Evolutionary conservation across 164 flowering plant species (phyloP), one percentile per base, ranked within the genome.

Genomic region (Sedum album): DNA sequence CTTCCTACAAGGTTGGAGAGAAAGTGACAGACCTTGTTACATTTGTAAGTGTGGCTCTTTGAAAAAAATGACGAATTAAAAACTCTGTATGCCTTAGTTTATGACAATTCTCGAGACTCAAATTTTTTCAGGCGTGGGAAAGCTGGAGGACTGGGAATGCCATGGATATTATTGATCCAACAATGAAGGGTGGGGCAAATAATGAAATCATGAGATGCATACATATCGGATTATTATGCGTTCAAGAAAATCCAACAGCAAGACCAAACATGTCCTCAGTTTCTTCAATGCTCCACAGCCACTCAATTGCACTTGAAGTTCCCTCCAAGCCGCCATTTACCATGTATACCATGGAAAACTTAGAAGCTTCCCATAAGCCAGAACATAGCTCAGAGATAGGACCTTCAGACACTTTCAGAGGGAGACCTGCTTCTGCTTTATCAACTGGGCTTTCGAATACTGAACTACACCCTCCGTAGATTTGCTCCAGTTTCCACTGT

Each of bases 231-330:
- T 66, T 77, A n/a, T 60, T 80, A 11, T 80, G 83, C 46, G 77
- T 77, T 53, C 84, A 81, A 66, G 76, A 78, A 28, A 66, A 66
- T 66, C 33, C 68, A 0, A 69, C 65, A 9, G 57, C 65, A 23
- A 81, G 82, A 41, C 84, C 84, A 4, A 72, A 75, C 38, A 68
- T 81, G 80, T 70, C 80, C 13, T 70, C 79, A 20, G 70, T 79
- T 35, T 55, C 68, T 38, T 66, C 73, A 0, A 75, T 75, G 79
- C 76, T 77, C 8, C 74, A 44, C 17, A 79, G 77, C 66, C 4
- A 9, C 30, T 68, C 79, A 11, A 17, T 65, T 17, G 60, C 71
- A 1, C 75, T 75, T 33, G 70, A 73, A 35, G 44, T 31, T 6
- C 80, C 82, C 28, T 41, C 68, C 3, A 60, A 36, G 31, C 84